Evolutionary conservation across 208 protist genomes (phyloP).

Genomic region (Balamuthia mandrillaris): DNA sequence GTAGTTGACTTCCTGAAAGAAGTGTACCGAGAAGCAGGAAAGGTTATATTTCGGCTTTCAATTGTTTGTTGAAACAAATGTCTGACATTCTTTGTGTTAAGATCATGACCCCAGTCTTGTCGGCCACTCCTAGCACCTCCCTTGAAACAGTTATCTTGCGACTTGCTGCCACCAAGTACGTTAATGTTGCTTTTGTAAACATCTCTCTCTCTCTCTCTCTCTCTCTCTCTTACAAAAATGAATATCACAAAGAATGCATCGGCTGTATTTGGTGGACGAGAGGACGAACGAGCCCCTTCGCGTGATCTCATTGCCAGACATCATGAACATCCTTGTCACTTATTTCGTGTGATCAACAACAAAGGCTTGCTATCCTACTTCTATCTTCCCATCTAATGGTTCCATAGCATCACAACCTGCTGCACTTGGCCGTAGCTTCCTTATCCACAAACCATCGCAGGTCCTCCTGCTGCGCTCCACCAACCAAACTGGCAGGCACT

Average conservation of each 20-base stretch:
- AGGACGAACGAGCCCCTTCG: neutral
- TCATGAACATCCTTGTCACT: conserved; percentile 19
- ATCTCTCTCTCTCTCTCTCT: too few relatives aligned
- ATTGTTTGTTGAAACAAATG: neutral
- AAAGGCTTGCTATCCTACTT: too few relatives aligned
- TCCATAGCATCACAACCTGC: too few relatives aligned
- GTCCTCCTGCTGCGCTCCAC: too few relatives aligned
- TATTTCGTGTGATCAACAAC: too few relatives aligned
- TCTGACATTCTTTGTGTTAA: neutral
- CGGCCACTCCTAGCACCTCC: neutral
- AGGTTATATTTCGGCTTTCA: neutral
- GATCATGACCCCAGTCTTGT: neutral
- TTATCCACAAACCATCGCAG: too few relatives aligned
- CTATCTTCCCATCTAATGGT: too few relatives aligned
- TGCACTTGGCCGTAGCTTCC: too few relatives aligned
- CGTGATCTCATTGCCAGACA: neutral
- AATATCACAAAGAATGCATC: neutral
- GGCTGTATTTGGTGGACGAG: conserved; percentile 7
- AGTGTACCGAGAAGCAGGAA: neutral
- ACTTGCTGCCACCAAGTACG: neutral
- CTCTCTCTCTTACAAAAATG: too few relatives aligned
- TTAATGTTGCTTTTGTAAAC: neutral
- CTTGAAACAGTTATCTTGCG: conserved; percentile 11
- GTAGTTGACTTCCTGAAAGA: conserved; percentile 15
- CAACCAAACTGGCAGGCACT: too few relatives aligned